A percentile compares a stretch with the other conserved stretches of the same genome.
phyloP scores from a whole-genome alignment of 2,329 filamentous ascomycete species.

The Penicillium sp. region DNA sequence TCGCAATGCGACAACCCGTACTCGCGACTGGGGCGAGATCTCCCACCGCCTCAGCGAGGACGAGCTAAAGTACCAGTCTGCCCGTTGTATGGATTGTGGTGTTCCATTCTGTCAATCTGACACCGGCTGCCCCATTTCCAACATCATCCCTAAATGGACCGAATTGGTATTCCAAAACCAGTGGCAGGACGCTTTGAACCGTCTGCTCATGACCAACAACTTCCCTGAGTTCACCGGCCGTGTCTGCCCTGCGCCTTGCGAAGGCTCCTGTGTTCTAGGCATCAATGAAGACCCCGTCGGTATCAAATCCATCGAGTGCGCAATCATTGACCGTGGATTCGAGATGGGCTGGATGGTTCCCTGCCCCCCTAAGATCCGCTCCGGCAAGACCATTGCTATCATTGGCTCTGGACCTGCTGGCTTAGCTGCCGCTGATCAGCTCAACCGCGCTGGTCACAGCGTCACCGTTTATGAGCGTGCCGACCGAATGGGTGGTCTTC shows the following conservation, averaged over 20 bases:
- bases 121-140: conserved; percentile 90
- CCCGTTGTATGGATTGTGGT: conserved; percentile 98
- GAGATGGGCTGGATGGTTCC: conserved; percentile 99
- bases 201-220: conserved; percentile 94
- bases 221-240: conserved; percentile 98
- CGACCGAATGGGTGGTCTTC: conserved; percentile 83
- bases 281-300: conserved; percentile 97
- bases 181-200: conserved; percentile 89
- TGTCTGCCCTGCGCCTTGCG: conserved; percentile 93
- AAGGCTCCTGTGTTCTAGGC: conserved; percentile 91
- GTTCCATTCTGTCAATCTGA: conserved; percentile 98
- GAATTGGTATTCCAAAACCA: conserved; percentile 73
- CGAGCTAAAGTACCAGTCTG: conserved; percentile 93
- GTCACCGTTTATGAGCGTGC: conserved; percentile 93
- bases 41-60: conserved; percentile 85
- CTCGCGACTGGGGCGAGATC: conserved; percentile 91
- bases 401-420: conserved; percentile 92
- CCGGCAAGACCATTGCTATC: conserved; percentile 82
- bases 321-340: conserved; percentile 95
- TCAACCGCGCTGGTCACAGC: conserved; percentile 85
- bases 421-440: conserved; percentile 85
- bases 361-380: conserved; percentile 71
- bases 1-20: conserved; percentile 76
- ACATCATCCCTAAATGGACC: conserved; percentile 98
- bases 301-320: conserved; percentile 97